Percentiles rank a stretch among this genome's conserved stretches.
These are phyloP conservation scores for Quercus dentata DNA, from an alignment of 306 rosid genomes.

Conservation along the genomic window DNA sequence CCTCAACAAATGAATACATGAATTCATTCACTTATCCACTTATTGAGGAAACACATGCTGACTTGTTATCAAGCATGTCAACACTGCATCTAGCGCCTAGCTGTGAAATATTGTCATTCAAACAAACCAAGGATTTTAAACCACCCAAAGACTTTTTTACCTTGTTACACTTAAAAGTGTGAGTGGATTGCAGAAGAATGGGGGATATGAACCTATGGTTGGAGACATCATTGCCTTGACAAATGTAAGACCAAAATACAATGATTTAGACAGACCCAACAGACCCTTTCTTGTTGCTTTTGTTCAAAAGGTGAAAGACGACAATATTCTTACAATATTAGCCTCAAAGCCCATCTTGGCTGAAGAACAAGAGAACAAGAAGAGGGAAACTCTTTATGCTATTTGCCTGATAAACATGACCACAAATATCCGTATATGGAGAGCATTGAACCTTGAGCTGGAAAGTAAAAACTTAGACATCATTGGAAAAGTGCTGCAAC, in stretches of 20 bases:
- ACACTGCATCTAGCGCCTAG: conserved; percentile 27
- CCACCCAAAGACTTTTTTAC: conserved; percentile 20
- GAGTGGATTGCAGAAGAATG: background rate
- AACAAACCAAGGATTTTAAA: background rate
- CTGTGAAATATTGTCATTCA: conserved; percentile 25
- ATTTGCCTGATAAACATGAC: conserved; percentile 26
- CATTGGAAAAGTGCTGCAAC: conserved; percentile 30
- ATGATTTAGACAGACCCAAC: conserved; percentile 32
- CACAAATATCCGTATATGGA: conserved; percentile 30
- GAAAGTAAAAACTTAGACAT: conserved; percentile 12
- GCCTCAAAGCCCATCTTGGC: conserved; percentile 6
- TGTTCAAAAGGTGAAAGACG: background rate
- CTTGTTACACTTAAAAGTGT: background rate
- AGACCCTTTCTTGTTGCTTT: conserved; percentile 30
- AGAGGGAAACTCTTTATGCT: conserved; percentile 6
- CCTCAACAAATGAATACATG: conserved; percentile 29
- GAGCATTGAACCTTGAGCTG: conserved; percentile 3
- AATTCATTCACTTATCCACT: conserved; percentile 43
- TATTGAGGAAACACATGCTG: conserved; percentile 55
- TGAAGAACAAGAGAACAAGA: background rate
- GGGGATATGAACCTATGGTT: conserved; percentile 29
- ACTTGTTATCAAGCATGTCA: conserved; percentile 32
- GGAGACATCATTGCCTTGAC: conserved; percentile 59
- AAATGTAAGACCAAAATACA: conserved; percentile 23
- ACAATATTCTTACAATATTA: background rate